Percentiles rank a stretch among this genome's conserved stretches.
Evolutionary conservation across 2,329 filamentous ascomycete species (phyloP).

Genomic region (Colletotrichum australisinense): DNA sequence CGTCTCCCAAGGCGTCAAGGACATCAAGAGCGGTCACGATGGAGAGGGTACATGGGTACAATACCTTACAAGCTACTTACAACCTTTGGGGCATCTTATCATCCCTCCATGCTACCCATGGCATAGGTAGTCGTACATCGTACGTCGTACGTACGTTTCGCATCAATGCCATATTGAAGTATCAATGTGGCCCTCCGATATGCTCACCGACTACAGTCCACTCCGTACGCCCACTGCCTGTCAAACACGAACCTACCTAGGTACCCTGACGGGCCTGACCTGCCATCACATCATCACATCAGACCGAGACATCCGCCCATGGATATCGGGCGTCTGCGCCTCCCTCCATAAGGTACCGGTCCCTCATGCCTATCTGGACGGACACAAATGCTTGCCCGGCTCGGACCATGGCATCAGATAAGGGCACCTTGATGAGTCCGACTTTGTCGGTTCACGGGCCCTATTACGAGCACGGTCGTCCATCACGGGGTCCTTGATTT

Average conservation of each 20-base stretch:
- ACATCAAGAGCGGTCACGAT: neutral
- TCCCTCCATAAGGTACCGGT: too few species aligned
- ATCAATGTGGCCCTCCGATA: conserved; percentile 2
- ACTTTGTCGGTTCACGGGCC: neutral
- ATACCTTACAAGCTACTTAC: neutral
- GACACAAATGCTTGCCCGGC: neutral
- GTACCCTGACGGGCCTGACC: neutral
- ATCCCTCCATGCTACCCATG: neutral
- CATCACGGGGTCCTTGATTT: conserved; percentile 14
- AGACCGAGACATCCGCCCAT: conserved; percentile 14
- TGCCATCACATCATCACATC: conserved; percentile 16
- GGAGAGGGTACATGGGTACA: neutral
- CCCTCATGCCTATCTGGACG: neutral
- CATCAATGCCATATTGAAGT: neutral
- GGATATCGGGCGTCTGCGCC: neutral
- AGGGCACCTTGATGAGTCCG: conserved; percentile 19
- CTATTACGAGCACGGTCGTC: conserved; percentile 1
- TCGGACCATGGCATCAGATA: conserved; percentile 12
- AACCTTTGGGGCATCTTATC: neutral
- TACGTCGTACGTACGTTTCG: neutral
- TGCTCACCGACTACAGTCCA: conserved; percentile 4
- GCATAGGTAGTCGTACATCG: neutral
- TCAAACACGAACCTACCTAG: neutral
- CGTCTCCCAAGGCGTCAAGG: neutral
- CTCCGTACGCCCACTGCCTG: neutral